Base-by-base conservation (phyloP, 2,329 filamentous ascomycete species). In the Trichoderma sp. region DNA sequence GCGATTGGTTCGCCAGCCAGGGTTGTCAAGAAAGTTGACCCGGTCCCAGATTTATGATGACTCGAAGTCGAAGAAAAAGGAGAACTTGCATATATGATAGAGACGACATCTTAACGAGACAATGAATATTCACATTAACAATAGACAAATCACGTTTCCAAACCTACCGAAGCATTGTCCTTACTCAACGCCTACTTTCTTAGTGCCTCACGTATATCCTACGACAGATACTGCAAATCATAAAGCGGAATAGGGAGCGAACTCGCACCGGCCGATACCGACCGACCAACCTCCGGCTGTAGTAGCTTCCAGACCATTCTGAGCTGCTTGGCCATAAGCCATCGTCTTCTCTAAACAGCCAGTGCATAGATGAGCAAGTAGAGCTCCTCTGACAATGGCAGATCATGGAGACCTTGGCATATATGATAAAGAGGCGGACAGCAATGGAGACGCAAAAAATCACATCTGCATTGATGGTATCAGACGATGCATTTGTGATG, bases 1-100 rank as follows among this genome's bases (percentile, higher is more conserved):
- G 86, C 84, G 0, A 77, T 86, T 7, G 86, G 86, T 0, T 77
- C 82, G 3, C 86, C 86, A 3, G 85, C 86, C 0, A 81, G 76
- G 73, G 84, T 88, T 1, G 79, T 87, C 20, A 86, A 84, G 79
- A 85, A 80, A 72, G 81, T 87, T 65, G 79, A 82, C 11, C 76
- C 80, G 9, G 77, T 84, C 8, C 77, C 79, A 11, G 77, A 81
- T 68, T 4, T 79, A 4, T 77, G 70, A 74, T 47, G 63, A 12
- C 11, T 32, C 20, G 30, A 20, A n/a, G 13, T 12, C 26, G 58
- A n/a, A 58, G n/a, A 61, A 50, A 8, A 39, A 50, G n/a, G 12
- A 59, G 43, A 47, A 20, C 7, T 39, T 34, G 26, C 39, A 62
- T 53, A 34, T 53, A 62, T 15, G 57, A 59, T 69, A 69, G 55